These are phyloP conservation scores for Begonia masoniana DNA, from an alignment of 306 rosid species.

Conservation along the genomic window DNA sequence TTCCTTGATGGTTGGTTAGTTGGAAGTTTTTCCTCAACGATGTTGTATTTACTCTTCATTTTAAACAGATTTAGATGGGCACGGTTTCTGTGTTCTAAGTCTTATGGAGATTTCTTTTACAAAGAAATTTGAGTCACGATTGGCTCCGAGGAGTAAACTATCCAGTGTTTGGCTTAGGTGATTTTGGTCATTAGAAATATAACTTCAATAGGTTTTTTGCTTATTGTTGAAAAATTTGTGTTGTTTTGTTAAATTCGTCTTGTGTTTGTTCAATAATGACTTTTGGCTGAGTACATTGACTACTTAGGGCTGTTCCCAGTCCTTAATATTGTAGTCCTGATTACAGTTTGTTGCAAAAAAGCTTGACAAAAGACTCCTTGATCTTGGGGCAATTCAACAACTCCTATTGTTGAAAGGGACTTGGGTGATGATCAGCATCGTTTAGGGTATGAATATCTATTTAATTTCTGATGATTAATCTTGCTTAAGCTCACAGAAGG, in stretches of 20 bases:
- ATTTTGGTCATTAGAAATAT: constrained; percentile 75
- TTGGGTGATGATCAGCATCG: constrained; percentile 94
- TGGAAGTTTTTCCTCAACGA: not conserved
- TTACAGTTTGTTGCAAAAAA: constrained; percentile 87
- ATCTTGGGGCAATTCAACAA: constrained; percentile 47
- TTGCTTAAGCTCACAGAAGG: no score
- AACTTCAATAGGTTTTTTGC: constrained; percentile 38
- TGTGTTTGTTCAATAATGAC: no score
- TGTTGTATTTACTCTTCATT: not conserved
- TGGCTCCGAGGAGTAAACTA: constrained; percentile 67
- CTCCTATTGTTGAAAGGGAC: constrained; percentile 52
- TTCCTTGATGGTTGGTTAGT: constrained; percentile 84
- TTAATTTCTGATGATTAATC: no score
- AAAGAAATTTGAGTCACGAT: constrained; percentile 44
- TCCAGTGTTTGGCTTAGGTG: constrained; percentile 89
- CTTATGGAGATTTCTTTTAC: constrained; percentile 78
- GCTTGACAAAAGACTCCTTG: constrained; percentile 76
- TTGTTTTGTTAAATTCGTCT: no score
- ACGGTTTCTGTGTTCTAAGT: constrained; percentile 19
- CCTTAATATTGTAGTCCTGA: no score
- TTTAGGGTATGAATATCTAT: constrained; percentile 44
- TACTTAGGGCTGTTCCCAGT: no score
- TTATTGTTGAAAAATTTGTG: not conserved
- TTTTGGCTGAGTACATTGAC: no score
- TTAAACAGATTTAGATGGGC: not conserved